These are phyloP conservation scores for Clausena lansium DNA, from an alignment of 345 rosid genomes.

Conservation along the genomic window DNA sequence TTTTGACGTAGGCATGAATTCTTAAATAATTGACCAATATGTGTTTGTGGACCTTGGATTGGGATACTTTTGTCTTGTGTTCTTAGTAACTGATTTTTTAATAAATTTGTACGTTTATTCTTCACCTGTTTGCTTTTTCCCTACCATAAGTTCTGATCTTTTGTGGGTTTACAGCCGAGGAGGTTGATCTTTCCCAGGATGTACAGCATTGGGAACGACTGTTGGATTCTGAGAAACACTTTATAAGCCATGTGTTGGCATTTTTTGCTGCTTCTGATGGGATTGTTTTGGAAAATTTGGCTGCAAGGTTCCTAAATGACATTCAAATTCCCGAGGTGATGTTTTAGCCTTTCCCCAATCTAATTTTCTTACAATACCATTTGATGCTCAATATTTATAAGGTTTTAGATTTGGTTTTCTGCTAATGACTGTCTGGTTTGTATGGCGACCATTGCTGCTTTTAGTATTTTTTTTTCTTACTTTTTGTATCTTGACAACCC, in stretches of 20 bases:
- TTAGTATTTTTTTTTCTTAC: neutral
- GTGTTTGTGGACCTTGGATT: neutral
- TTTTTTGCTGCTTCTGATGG: conserved; percentile 97
- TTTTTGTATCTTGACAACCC: neutral
- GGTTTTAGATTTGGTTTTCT: neutral
- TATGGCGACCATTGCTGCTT: neutral
- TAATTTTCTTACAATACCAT: neutral
- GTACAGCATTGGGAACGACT: conserved; percentile 70
- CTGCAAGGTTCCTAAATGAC: conserved; percentile 83
- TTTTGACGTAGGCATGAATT: neutral
- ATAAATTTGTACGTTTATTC: neutral
- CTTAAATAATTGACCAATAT: neutral
- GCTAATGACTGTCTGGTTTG: neutral
- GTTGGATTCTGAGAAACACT: conserved; percentile 69
- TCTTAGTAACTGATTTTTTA: neutral
- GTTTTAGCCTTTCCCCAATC: conserved; percentile 2
- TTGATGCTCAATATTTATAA: neutral
- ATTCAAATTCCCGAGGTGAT: conserved; percentile 85
- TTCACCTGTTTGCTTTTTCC: neutral
- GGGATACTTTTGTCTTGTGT: neutral
- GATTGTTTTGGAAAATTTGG: conserved; percentile 85
- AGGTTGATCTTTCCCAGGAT: conserved; percentile 89
- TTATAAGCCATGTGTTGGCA: conserved; percentile 76
- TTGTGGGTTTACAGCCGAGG: conserved; percentile 65
- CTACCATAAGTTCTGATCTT: neutral